Evolutionary conservation across 805 yeast genomes (phyloP).

Genomic region (Blastobotrys terrestris): DNA sequence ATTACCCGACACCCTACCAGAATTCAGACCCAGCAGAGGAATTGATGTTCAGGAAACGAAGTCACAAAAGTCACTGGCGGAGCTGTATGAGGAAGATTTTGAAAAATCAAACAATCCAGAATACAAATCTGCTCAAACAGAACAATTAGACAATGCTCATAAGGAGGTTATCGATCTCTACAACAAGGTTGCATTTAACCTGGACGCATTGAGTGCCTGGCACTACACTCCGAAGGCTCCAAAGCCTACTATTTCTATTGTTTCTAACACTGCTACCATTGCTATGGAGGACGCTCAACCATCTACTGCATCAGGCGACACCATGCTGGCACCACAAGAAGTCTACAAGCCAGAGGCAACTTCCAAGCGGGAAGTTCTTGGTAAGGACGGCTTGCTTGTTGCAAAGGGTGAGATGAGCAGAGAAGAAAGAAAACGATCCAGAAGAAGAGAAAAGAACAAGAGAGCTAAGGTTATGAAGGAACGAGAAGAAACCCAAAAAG

Average conservation of each 20-base stretch:
- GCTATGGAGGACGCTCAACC: slow-evolving; percentile 97
- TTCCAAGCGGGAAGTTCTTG: slow-evolving; percentile 49
- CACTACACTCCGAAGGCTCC: slow-evolving; percentile 90
- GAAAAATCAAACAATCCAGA: slow-evolving; percentile 33
- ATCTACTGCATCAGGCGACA: slow-evolving; percentile 62
- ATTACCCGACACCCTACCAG: slow-evolving; percentile 57
- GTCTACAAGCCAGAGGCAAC: slow-evolving; percentile 48
- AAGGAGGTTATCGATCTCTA: slow-evolving; percentile 68
- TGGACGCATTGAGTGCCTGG: slow-evolving; percentile 90
- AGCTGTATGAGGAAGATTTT: slow-evolving; percentile 83
- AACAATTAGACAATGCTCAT: slow-evolving; percentile 66
- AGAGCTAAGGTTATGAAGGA: slow-evolving; percentile 48
- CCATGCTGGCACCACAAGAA: slow-evolving; percentile 92
- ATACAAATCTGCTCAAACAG: slow-evolving; percentile 44
- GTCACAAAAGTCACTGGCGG: slow-evolving; percentile 83
- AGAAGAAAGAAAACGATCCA: slow-evolving; percentile 79
- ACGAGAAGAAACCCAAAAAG: slow-evolving; percentile 29
- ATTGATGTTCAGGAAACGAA: slow-evolving; percentile 77
- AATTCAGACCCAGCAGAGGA: slow-evolving; percentile 36
- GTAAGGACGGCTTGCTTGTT: slow-evolving; percentile 69
- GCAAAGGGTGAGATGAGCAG: slow-evolving; percentile 75
- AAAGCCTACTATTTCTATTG: slow-evolving; percentile 70
- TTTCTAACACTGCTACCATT: slow-evolving; percentile 75
- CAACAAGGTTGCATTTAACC: slow-evolving; percentile 54
- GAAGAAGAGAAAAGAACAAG: slow-evolving; percentile 82